Evolutionary conservation across 805 yeast species (phyloP).

Genomic region (Hanseniaspora mollemarum): DNA sequence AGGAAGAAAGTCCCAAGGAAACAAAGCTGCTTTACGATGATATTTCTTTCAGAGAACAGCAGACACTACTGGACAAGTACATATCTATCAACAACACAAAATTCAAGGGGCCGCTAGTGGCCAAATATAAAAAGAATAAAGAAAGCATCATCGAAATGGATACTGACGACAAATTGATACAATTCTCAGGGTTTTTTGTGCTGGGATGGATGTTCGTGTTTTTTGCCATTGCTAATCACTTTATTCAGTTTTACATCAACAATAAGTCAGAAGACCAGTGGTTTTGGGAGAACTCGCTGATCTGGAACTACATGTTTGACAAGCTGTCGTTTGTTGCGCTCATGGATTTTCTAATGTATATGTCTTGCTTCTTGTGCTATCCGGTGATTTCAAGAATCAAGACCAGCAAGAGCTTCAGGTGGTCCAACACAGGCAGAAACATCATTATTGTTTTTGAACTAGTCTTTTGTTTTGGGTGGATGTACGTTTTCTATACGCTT

Average conservation of each 20-base stretch:
- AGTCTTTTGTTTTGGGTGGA: slow-evolving; percentile 40
- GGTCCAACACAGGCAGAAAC: slow-evolving; percentile 58
- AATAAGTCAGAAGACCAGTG: slow-evolving; percentile 31
- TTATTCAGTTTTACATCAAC: slow-evolving; percentile 42
- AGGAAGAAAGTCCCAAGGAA: neutral
- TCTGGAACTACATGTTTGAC: slow-evolving; percentile 45
- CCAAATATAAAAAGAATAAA: slow-evolving; percentile 5
- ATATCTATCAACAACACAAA: slow-evolving; percentile 9
- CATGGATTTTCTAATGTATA: slow-evolving; percentile 66
- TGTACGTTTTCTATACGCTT: slow-evolving; percentile 43
- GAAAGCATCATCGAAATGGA: neutral
- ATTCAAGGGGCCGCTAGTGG: slow-evolving; percentile 8
- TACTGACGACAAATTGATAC: slow-evolving; percentile 18
- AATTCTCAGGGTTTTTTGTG: slow-evolving; percentile 69
- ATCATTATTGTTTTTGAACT: slow-evolving; percentile 51
- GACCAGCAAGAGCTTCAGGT: slow-evolving; percentile 36
- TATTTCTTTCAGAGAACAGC: neutral
- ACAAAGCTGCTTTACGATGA: slow-evolving; percentile 5
- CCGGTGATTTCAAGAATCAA: slow-evolving; percentile 49
- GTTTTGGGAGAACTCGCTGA: slow-evolving; percentile 35
- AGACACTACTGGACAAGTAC: slow-evolving; percentile 12
- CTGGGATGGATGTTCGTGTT: slow-evolving; percentile 64
- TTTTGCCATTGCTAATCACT: slow-evolving; percentile 41
- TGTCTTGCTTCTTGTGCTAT: slow-evolving; percentile 45
- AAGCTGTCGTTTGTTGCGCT: slow-evolving; percentile 59